Evolutionary conservation across 306 rosid genomes (phyloP), one percentile per base, ranked within the genome.

Genomic region (Prunus salicina): DNA sequence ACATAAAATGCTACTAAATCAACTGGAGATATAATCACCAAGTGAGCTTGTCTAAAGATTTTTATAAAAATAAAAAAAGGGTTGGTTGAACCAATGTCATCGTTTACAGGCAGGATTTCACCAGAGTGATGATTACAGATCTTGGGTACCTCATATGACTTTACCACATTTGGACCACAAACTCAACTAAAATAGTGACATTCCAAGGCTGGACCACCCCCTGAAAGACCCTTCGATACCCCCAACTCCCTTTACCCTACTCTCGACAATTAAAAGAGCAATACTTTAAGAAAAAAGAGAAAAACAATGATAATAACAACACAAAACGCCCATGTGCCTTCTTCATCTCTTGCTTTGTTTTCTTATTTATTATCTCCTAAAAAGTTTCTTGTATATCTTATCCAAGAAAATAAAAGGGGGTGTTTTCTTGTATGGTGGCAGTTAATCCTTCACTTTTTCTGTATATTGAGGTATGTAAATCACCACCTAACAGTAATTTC

Each of bases 121-220:
- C 64, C 67, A 45, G 46, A 9, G 60, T 74, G 61, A 81, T 79
- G 89, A 79, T 72, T 82, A 47, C 73, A 84, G 84, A 74, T 67
- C 80, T 74, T 47, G 80, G 76, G 80, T 66, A 76, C 74, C 66
- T 76, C 69, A 70, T 62, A 71, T 70, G 80, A 84, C 82, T 86
- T 80, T 67, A 74, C 80, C 71, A 22, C 20, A 63, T 69, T 58
- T 75, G 97, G 96, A 84, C 96, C 93, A 88, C 92, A 87, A 81
- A 66, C 82, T 77, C 85, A 69, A 67, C 58, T 25, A 70, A 78
- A 77, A 75, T 50, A 63, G 76, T 6, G 79, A 84, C 81, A 47
- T 73, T 70, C n/a, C 25, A 68, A 52, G 38, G 50, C 82, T 67
- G 97, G 93, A 91, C 96, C 98, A 88, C 88, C 67, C 79, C 80